Base-by-base conservation (phyloP, 495 filamentous ascomycete species). In the Thermochaetoides thermophila region DNA sequence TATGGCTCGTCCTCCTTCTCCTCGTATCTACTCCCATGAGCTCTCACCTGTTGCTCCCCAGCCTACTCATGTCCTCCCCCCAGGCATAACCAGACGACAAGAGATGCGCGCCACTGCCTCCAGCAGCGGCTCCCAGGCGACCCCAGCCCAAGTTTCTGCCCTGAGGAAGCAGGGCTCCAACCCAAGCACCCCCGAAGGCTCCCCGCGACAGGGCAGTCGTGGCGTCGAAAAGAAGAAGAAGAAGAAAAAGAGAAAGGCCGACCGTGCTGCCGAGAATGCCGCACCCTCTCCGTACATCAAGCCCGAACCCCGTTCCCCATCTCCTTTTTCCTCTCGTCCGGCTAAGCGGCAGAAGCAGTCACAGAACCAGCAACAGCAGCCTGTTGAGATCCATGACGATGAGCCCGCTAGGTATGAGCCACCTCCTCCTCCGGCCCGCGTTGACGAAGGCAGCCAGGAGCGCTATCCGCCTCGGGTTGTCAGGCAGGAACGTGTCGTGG, bases 231-330 rank as follows among this genome's bases (percentile, higher is more conserved):
- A 50, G 35, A 59, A 60, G 29, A 67, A 63, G 37, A 70, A 66
- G 42, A 67, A 61, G 39, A 63, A 64, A 22, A 67, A 63, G 43
- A 64, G 57, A 45, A 67, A 61, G 48, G 54, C 56, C 16, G 62
- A 61, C 20, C 37, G 45, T n/a, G 43, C 48, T 52, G 52, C 41
- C 40, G 64, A 55, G 36, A 17, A 39, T 24, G 34, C 40, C 10
- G 49, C 52, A 4, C 55, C 44, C 9, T 66, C 62, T 17, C 66
- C 79, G 6, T 71, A 71, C 45, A 84, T 95, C 48, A 95, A 95
- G 48, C 69, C 78, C 39, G 86, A 95, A 51, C 85, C 85, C 6
- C 65, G 78, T 9, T 93, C 85, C 1, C 82, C 82, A 2, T 83
- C 82, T 13, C 81, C 79, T 10, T 63, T 82, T 31, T 57, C 64